A percentile compares a stretch with the other conserved stretches of the same genome.
Conservation (phyloP, 2,329 filamentous ascomycete species). For the Scopulariopsis brevicaulis region DNA sequence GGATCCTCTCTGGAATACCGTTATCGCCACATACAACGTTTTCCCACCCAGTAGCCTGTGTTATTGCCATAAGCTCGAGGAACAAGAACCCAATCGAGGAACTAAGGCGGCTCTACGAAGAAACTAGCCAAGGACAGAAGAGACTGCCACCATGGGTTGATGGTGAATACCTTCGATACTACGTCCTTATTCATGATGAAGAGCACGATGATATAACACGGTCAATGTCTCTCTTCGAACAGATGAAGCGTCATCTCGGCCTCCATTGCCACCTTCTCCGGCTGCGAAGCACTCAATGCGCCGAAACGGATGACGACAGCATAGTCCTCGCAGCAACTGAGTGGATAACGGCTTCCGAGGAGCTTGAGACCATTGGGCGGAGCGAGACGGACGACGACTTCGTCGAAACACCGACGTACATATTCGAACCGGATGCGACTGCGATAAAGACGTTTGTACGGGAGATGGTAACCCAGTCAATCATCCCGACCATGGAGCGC, state of each 20-base stretch:
- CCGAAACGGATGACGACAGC: conserved; percentile 85
- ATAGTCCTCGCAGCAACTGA: conserved; percentile 69
- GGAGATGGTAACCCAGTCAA: conserved; percentile 90
- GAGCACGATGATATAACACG: conserved; percentile 86
- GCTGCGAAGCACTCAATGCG: conserved; percentile 72
- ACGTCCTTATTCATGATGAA: conserved; percentile 93
- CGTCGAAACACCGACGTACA: conserved; percentile 61
- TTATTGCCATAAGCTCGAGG: conserved; percentile 89
- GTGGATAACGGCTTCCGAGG: conserved; percentile 83
- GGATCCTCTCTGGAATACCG: conserved; percentile 69
- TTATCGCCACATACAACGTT: conserved; percentile 85
- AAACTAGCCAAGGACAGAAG: conserved; percentile 67
- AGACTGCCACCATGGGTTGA: conserved; percentile 77
- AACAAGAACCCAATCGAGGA: conserved; percentile 79
- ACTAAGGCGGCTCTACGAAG: conserved; percentile 69
- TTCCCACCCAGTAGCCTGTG: conserved; percentile 83
- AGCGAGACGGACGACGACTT: conserved; percentile 56
- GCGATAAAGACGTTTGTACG: conserved; percentile 82
- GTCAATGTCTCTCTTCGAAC: conserved; percentile 84
- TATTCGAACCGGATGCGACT: conserved; percentile 86
- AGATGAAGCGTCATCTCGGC: conserved; percentile 98
- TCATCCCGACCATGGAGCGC: conserved; percentile 93
- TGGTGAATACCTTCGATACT: conserved; percentile 87
- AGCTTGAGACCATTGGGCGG: conserved; percentile 61
- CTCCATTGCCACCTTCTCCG: conserved; percentile 88